Conservation (phyloP, 2,329 filamentous ascomycete species). For the Colletotrichum sp. region DNA sequence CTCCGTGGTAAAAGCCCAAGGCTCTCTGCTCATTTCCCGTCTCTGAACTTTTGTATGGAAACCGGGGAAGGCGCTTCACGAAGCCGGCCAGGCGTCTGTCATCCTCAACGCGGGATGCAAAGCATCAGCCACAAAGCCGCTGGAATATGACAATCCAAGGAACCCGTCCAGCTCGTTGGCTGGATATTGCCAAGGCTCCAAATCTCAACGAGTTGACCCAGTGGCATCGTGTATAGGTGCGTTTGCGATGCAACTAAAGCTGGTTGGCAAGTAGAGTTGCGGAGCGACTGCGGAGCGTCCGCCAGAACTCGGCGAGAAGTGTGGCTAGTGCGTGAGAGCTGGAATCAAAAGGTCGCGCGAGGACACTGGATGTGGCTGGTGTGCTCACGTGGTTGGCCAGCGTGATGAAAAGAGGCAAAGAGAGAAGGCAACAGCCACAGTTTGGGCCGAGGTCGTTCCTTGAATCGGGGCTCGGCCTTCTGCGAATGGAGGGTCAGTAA, state of each 20-base stretch:
- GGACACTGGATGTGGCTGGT: slow-evolving; percentile 5
- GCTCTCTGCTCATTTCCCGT: not conserved
- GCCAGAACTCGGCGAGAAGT: not conserved
- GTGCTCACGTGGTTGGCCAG: not conserved
- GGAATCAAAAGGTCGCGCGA: not conserved
- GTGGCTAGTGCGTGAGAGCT: slow-evolving; percentile 4
- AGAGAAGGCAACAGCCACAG: slow-evolving; percentile 4
- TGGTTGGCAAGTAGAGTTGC: not conserved
- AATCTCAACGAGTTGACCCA: not conserved
- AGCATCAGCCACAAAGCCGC: slow-evolving; percentile 3
- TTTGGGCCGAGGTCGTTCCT: not conserved
- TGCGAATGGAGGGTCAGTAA: not conserved
- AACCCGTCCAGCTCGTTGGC: not conserved
- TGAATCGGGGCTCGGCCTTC: not conserved
- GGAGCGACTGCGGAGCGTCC: not conserved
- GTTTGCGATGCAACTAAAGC: not conserved
- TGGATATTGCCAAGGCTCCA: not conserved
- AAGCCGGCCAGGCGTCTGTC: not conserved
- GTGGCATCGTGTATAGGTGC: not conserved
- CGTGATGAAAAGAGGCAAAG: not conserved
- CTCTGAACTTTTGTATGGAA: not conserved
- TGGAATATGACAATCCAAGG: not conserved
- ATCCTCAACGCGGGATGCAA: not conserved
- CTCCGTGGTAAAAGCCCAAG: not conserved
- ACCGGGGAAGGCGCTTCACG: not conserved